Evolutionary conservation across 805 yeast genomes (phyloP).

Genomic region (Starmerella cellae): DNA sequence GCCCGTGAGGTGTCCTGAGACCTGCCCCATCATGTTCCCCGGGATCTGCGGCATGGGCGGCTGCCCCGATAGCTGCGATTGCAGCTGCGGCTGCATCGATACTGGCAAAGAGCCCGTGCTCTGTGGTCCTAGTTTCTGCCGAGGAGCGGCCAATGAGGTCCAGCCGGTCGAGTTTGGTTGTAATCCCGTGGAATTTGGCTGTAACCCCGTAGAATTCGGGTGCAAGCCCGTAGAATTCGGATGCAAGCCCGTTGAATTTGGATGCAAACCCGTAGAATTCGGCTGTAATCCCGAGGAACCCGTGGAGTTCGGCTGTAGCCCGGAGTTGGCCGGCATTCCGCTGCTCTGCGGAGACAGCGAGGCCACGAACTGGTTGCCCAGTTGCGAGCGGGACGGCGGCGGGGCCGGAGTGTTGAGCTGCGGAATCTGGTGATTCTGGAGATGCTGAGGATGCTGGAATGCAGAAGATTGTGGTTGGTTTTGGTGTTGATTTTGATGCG

Average conservation of each 20-base stretch:
- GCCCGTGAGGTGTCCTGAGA: neutral
- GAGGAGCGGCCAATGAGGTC: neutral
- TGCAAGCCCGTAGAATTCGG: too few relatives aligned
- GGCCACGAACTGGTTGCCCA: neutral
- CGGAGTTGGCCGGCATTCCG: slow-evolving; percentile 8
- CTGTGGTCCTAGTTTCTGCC: slow-evolving; percentile 6
- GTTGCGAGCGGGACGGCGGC: too few relatives aligned
- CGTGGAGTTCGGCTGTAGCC: neutral
- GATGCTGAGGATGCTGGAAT: neutral
- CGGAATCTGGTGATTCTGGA: neutral
- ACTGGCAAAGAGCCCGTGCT: slow-evolving; percentile 14
- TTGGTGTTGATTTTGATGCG: neutral
- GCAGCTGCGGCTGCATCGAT: slow-evolving; percentile 3
- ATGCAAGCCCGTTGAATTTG: neutral
- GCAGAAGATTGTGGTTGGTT: neutral
- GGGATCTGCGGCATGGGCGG: neutral
- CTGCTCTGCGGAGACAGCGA: slow-evolving; percentile 1
- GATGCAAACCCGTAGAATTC: neutral
- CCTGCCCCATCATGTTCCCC: too few relatives aligned
- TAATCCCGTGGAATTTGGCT: neutral
- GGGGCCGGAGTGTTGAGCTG: neutral
- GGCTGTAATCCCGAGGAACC: neutral
- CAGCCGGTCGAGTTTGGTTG: too few relatives aligned
- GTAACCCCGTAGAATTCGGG: too few relatives aligned
- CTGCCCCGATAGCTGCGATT: neutral